phyloP scores from a whole-genome alignment of 495 filamentous ascomycete species.

The Rusavskia elegans region DNA sequence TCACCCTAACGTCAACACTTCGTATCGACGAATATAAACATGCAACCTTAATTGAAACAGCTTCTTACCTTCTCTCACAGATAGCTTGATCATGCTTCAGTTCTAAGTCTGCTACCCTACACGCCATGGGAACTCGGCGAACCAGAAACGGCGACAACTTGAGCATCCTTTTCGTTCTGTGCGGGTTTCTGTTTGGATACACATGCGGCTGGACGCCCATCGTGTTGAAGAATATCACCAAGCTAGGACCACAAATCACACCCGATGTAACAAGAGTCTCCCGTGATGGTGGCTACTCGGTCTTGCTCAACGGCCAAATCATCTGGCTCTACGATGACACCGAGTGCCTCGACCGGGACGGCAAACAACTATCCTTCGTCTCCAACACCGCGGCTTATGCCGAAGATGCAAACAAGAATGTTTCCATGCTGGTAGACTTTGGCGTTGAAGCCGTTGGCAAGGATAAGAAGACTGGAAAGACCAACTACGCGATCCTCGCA shows the following conservation, averaged over 20 bases:
- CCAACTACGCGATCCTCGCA: slow-evolving; percentile 13
- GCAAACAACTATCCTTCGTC: slow-evolving; percentile 15
- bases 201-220: slow-evolving; percentile 8
- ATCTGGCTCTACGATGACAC: slow-evolving; percentile 19
- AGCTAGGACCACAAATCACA: slow-evolving; percentile 10
- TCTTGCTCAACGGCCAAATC: slow-evolving; percentile 12
- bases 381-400: slow-evolving; percentile 16
- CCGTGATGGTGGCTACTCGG: slow-evolving; percentile 16
- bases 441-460: slow-evolving; percentile 12
- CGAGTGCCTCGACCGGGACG: slow-evolving; percentile 12
- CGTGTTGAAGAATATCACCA: slow-evolving; percentile 11
- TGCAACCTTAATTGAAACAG: too few relatives aligned
- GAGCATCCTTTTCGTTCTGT: not conserved
- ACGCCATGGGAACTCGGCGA: too few relatives aligned
- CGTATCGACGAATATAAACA: too few relatives aligned
- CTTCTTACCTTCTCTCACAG: too few relatives aligned
- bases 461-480: slow-evolving; percentile 9
- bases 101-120: too few relatives aligned
- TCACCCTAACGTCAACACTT: too few relatives aligned
- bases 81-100: too few relatives aligned
- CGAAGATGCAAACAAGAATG: slow-evolving; percentile 2
- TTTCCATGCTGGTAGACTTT: slow-evolving; percentile 13
- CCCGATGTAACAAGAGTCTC: slow-evolving; percentile 12
- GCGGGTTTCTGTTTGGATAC: not conserved
- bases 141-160: too few relatives aligned